Percentiles rank a stretch among this genome's conserved stretches.
These are phyloP conservation scores for Panus rudis DNA, from an alignment of 768 basidiomycete genomes.

Conservation along the genomic window DNA sequence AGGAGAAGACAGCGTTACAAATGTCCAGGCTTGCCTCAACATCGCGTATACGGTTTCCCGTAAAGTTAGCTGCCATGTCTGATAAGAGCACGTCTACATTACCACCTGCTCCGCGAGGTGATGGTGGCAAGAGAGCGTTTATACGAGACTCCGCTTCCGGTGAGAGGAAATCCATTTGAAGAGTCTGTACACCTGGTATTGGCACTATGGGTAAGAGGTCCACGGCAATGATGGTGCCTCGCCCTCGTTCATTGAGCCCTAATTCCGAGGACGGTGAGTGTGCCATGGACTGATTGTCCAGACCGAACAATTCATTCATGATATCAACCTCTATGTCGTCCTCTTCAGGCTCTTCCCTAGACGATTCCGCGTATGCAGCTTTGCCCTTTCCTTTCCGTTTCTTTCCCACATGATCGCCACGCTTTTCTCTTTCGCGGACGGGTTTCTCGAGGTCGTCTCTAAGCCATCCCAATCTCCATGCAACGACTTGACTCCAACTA, in stretches of 20 bases:
- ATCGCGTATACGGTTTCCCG: constrained; percentile 65
- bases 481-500: constrained; percentile 88
- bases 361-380: neutral
- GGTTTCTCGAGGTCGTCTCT: constrained; percentile 11
- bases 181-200: constrained; percentile 62
- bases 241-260: constrained; percentile 17
- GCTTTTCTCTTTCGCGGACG: neutral
- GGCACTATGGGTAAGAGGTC: constrained; percentile 71
- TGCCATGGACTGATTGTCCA: neutral
- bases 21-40: constrained; percentile 64
- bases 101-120: constrained; percentile 28
- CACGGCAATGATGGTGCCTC: constrained; percentile 62
- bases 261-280: constrained; percentile 1
- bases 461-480: constrained; percentile 51
- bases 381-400: constrained; percentile 4
- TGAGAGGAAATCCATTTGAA: constrained; percentile 77
- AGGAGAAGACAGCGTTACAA: constrained; percentile 64
- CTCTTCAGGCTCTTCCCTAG: neutral
- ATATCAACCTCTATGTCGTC: neutral
- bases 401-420: neutral
- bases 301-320: constrained; percentile 5
- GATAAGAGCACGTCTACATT: constrained; percentile 78
- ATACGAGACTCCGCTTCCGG: constrained; percentile 42
- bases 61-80: constrained; percentile 85
- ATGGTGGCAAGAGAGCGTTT: constrained; percentile 27